Conservation (phyloP, 805 yeast species). For the Yarrowia porcina region DNA sequence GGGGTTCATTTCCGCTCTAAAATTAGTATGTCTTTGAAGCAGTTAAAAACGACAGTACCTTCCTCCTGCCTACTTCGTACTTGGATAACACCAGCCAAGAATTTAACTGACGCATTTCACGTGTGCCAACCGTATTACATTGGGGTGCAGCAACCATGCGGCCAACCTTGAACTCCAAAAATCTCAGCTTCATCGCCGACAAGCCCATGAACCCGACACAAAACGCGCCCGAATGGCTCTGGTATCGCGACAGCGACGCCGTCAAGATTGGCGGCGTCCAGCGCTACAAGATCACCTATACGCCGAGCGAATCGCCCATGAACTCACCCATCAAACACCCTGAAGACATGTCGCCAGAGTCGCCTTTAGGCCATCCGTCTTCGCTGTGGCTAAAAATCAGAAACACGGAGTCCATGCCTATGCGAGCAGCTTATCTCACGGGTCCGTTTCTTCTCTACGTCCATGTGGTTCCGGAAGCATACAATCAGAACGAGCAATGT, state of each 20-base stretch:
- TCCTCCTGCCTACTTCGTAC: background rate
- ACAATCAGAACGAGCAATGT: constrained; percentile 47
- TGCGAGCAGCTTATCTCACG: constrained; percentile 78
- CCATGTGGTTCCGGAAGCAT: constrained; percentile 70
- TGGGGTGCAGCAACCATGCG: constrained; percentile 24
- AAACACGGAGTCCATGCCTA: constrained; percentile 66
- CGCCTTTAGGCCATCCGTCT: constrained; percentile 12
- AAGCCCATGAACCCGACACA: constrained; percentile 11
- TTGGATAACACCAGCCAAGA: background rate
- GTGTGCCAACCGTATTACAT: constrained; percentile 11
- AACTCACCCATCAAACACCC: constrained; percentile 6
- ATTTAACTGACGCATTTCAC: background rate
- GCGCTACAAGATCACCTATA: constrained; percentile 53
- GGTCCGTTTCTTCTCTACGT: constrained; percentile 88
- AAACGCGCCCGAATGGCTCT: constrained; percentile 12
- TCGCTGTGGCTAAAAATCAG: constrained; percentile 48
- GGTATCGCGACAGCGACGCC: constrained; percentile 35
- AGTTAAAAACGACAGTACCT: background rate
- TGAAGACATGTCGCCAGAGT: constrained; percentile 2
- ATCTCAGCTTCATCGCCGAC: background rate
- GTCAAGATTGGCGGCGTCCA: constrained; percentile 60
- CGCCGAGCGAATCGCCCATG: constrained; percentile 38
- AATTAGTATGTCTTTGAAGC: too few species aligned
- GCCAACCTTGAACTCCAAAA: constrained; percentile 11
- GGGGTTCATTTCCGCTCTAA: background rate